Base-by-base conservation (phyloP, 2,329 filamentous ascomycete species). In the Bimuria novae-zelandiae region DNA sequence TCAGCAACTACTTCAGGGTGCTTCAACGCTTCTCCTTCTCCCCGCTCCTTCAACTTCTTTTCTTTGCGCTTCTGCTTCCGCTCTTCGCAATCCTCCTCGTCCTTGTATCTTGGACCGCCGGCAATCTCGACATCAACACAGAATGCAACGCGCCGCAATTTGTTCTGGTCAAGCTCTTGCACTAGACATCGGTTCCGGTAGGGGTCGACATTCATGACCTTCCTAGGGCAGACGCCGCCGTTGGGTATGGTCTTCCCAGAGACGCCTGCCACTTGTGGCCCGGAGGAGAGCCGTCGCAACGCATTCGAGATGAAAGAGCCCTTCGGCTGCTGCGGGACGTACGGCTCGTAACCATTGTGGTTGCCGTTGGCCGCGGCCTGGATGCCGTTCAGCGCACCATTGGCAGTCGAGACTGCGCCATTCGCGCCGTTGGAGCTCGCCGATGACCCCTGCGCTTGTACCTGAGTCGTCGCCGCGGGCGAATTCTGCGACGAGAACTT, bases 91-190 rank as follows among this genome's bases (percentile, higher is more conserved):
- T 82, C 82, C 14, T 80, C 80, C 3, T 94, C 89, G 12, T 79
- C 76, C 41, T 71, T 76, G 62, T 95, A 94, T 62, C 85, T 87
- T 21, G 92, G 90, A 68, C 90, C 86, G 0, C 92, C 90, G 3
- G 93, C 93, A 67, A 99, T 96, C 73, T 99, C 94, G 4, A 99
- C 92, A 68, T 99, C 94, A 2, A 99, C 94, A 63, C 90, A 96
- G 68, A 99, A 99, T 0, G 93, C 89, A 0, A 99, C 94, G 48
- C 92, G 85, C 49, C 91, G 84, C 54, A 99, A 75, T 71, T 94
- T 96, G 43, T 85, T 84, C 65, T 88, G 85, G 60, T 92, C 87
- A 41, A 99, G 79, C 61, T 96, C 92, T 4, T 84, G 79, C 25
- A 97, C 85, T 21, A 84, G 82, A 71, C 91, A 96, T 59, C 94